Evolutionary conservation across 176 grass and related monocot genomes (phyloP).

Genomic region (Hsuehochloa calcarea): DNA sequence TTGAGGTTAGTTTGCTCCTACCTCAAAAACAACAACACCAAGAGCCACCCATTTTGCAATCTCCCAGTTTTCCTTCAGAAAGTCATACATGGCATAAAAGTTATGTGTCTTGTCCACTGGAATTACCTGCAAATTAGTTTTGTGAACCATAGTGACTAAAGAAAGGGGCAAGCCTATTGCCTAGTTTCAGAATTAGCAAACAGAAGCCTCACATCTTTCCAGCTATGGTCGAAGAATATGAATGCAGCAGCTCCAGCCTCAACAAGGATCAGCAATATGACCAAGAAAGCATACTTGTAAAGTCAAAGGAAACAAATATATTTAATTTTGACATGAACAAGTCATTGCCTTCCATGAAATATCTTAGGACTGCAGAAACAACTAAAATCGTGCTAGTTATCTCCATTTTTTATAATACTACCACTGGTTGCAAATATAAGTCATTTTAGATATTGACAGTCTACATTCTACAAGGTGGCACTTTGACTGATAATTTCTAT

Average conservation of each 20-base stretch:
- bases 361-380: constrained; percentile 8
- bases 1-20: constrained; percentile 12
- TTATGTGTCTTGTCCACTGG: constrained; percentile 80
- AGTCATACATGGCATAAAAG: constrained; percentile 78
- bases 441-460: not conserved
- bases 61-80: constrained; percentile 85
- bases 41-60: constrained; percentile 93
- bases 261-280: constrained; percentile 71
- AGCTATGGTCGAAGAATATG: constrained; percentile 96
- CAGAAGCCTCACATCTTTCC: constrained; percentile 89
- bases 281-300: constrained; percentile 76
- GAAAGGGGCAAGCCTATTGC: constrained; percentile 15
- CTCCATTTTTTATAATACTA: not conserved
- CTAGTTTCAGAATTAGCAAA: constrained; percentile 16
- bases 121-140: constrained; percentile 62
- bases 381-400: not conserved
- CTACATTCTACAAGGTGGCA: not conserved
- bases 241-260: constrained; percentile 87
- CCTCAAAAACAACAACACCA: constrained; percentile 80
- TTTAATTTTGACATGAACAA: constrained; percentile 2
- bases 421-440: not conserved
- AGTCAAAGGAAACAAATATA: constrained; percentile 64
- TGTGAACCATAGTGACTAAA: not conserved
- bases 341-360: not conserved
- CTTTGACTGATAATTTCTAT: not conserved